Conservation (phyloP, 345 rosid species). For the Excoecaria cochinchinensis region DNA sequence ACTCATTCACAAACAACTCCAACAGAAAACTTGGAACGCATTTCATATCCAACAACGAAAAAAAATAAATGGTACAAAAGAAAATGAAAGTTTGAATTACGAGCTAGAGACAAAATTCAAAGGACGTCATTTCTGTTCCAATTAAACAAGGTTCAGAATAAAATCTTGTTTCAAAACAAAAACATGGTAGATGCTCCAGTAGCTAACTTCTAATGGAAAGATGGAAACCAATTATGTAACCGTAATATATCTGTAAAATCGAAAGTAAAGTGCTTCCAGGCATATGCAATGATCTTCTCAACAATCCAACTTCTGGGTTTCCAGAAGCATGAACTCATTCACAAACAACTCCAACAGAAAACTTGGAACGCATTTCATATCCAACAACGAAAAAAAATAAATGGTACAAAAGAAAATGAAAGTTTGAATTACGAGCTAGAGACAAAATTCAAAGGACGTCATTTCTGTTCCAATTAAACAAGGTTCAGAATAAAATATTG, state of each 20-base stretch:
- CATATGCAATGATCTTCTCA: no score
- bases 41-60: background rate
- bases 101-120: background rate
- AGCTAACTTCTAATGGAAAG: conserved; percentile 11
- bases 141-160: background rate
- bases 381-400: background rate
- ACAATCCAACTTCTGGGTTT: no score
- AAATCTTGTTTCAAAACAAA: conserved; percentile 9
- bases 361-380: background rate
- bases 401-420: background rate
- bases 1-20: background rate
- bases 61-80: background rate
- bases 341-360: background rate
- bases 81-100: background rate
- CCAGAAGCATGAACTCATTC: no score
- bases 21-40: background rate
- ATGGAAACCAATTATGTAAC: background rate
- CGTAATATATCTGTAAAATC: no score
- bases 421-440: background rate
- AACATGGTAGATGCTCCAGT: conserved; percentile 9
- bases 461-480: conserved; percentile 18
- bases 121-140: conserved; percentile 14
- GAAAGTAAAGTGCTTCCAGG: no score
- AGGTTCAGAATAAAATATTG: background rate
- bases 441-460: background rate